Evolutionary conservation across 2,329 filamentous ascomycete genomes (phyloP).

Genomic region (Clonostachys rhizophaga): DNA sequence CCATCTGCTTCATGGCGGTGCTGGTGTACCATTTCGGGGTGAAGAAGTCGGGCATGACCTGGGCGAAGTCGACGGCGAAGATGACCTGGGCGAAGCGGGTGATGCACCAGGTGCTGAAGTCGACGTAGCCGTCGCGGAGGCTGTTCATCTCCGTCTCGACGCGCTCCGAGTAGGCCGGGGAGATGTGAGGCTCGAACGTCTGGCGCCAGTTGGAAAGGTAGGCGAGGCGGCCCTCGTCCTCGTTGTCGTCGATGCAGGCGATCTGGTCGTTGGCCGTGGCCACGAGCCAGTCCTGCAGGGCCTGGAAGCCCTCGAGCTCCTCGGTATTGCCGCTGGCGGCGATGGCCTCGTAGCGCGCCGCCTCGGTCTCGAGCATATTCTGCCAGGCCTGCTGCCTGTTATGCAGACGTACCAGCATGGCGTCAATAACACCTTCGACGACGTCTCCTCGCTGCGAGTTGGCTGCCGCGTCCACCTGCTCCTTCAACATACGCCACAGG

Average conservation of each 20-base stretch:
- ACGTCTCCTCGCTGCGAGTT: constrained; percentile 86
- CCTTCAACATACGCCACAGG: constrained; percentile 95
- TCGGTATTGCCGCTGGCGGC: constrained; percentile 20
- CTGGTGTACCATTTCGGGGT: constrained; percentile 83
- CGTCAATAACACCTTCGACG: constrained; percentile 89
- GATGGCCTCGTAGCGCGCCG: constrained; percentile 59
- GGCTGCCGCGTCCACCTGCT: constrained; percentile 82
- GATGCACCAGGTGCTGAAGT: constrained; percentile 91
- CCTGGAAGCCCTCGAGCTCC: constrained; percentile 66
- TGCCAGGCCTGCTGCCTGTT: constrained; percentile 83
- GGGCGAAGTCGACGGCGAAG: constrained; percentile 83
- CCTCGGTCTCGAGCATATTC: constrained; percentile 82
- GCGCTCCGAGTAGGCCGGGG: constrained; percentile 72
- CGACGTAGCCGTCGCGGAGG: constrained; percentile 88
- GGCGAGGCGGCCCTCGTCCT: constrained; percentile 67
- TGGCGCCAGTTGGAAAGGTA: constrained; percentile 85
- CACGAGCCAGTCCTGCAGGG: constrained; percentile 91
- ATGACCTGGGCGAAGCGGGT: constrained; percentile 81
- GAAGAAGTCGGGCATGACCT: constrained; percentile 85
- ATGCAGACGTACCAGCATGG: constrained; percentile 88
- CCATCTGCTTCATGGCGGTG: constrained; percentile 88
- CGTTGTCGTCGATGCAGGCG: constrained; percentile 91
- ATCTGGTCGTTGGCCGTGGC: constrained; percentile 98
- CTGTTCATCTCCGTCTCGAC: constrained; percentile 67
- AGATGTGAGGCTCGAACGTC: constrained; percentile 77